Evolutionary conservation across 805 yeast species (phyloP).

Genomic region (Saccharomycopsis sp.): DNA sequence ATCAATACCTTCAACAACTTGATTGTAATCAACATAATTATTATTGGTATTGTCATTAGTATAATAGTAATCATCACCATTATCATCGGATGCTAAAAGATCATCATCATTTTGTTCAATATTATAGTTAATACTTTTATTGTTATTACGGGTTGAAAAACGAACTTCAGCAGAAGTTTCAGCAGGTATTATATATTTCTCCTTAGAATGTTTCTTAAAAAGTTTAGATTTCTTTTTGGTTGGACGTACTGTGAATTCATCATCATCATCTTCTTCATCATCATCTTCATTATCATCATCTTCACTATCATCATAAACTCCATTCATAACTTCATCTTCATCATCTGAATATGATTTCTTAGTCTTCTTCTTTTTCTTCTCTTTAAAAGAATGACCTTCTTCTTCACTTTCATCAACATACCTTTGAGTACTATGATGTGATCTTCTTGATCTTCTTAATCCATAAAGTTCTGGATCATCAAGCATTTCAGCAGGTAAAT

Average conservation of each 20-base stretch:
- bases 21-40: conserved; percentile 6
- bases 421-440: conserved; percentile 27
- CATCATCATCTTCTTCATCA: conserved; percentile 22
- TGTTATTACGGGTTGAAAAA: conserved; percentile 65
- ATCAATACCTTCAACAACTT: conserved; percentile 27
- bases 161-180: conserved; percentile 43
- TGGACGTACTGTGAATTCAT: conserved; percentile 25
- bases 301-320: conserved; percentile 22
- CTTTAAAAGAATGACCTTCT: conserved; percentile 11
- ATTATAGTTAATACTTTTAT: conserved; percentile 60
- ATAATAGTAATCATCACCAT: conserved; percentile 19
- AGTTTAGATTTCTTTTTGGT: conserved; percentile 31
- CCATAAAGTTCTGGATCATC: conserved; percentile 79
- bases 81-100: conserved; percentile 23
- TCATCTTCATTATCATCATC: conserved; percentile 20
- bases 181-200: conserved; percentile 18
- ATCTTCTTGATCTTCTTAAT: conserved; percentile 63
- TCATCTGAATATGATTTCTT: conserved; percentile 24
- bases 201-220: conserved; percentile 22
- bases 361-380: conserved; percentile 9
- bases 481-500: conserved; percentile 43
- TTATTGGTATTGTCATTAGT: neutral
- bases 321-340: too few species aligned
- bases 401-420: conserved; percentile 21
- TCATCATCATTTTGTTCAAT: conserved; percentile 50